Evolutionary conservation across 1,284 basidiomycete species (phyloP), one percentile per base, ranked within the genome.

Genomic region (Marasmius oreades): DNA sequence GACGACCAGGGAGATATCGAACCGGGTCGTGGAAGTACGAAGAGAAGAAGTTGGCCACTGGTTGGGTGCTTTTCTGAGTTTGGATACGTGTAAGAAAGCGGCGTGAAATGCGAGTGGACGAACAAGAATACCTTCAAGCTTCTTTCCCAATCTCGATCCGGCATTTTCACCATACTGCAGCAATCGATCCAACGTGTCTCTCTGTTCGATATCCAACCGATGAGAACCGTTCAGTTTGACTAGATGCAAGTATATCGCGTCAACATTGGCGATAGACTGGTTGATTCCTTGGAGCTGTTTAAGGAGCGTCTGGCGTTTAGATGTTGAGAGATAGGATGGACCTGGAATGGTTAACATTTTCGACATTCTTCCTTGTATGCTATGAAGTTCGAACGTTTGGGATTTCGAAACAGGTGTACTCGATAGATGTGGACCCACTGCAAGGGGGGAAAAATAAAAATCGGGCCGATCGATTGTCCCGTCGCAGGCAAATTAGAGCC

Each of bases 1-100:
- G 88, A 91, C 14, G 91, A 93, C 92, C 92, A 95, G 2, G 92
- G 92, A 20, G 90, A 92, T 68, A 94, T 88, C 33, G 90, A 88
- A 3, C 88, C 89, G 10, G 78, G 78, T 59, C 94, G 77, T n/a
- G 94, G 94, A 8, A 90, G 73, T 37, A 95, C 83, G 68, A 85
- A 95, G 28, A 86, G 72, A 6, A 86, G 73, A 18, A 28, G 7
- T 24, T 47, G 6, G 14, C 26, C 24, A 16, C 22, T 24, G 8
- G 22, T 24, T 16, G 23, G 43, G 1, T 10, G 22, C 16, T 47
- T 26, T 24, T 23, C 24, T 20, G 3, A 26, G 3, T 24, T 26
- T 47, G 14, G n/a, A 26, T n/a, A n/a, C 12, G n/a, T 2, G 12
- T 37, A 5, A 36, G 8, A 16, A 37, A n/a, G n/a, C 12, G 36